Evolutionary conservation across 352 stramenopile species (phyloP).

Genomic region (Plasmopara muralis): DNA sequence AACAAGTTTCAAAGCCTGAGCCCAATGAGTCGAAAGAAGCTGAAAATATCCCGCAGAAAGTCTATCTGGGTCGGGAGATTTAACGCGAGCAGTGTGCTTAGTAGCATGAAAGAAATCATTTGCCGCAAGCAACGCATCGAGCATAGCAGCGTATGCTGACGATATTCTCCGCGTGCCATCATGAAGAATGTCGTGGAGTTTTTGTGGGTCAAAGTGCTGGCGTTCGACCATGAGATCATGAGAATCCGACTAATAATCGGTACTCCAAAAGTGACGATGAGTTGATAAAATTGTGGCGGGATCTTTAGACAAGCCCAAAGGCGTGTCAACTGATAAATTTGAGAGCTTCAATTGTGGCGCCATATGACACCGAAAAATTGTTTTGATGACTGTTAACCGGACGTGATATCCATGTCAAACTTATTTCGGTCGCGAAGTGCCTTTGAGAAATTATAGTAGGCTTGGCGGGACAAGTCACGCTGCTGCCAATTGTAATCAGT

Average conservation of each 20-base stretch:
- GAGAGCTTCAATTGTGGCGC: background rate
- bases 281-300: background rate
- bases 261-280: slow-evolving; percentile 6
- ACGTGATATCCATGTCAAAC: slow-evolving; percentile 10
- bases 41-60: slow-evolving; percentile 1
- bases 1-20: background rate
- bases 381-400: background rate
- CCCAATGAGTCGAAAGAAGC: background rate
- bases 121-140: background rate
- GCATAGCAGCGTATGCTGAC: no score
- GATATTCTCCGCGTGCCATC: no score
- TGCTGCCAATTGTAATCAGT: background rate
- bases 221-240: slow-evolving; percentile 1
- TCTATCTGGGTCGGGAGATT: background rate
- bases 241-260: slow-evolving; percentile 2
- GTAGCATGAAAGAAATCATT: slow-evolving; percentile 1
- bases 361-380: no score
- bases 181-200: slow-evolving; percentile 1
- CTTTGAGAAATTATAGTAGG: background rate
- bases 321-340: slow-evolving; percentile 3
- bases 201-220: background rate
- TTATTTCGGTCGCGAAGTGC: slow-evolving; percentile 7
- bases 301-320: slow-evolving; percentile 1
- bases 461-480: background rate
- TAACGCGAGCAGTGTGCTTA: background rate